Base-by-base conservation (phyloP, 225 moss, liverwort and hornwort genomes). In the Climacium dendroides region DNA sequence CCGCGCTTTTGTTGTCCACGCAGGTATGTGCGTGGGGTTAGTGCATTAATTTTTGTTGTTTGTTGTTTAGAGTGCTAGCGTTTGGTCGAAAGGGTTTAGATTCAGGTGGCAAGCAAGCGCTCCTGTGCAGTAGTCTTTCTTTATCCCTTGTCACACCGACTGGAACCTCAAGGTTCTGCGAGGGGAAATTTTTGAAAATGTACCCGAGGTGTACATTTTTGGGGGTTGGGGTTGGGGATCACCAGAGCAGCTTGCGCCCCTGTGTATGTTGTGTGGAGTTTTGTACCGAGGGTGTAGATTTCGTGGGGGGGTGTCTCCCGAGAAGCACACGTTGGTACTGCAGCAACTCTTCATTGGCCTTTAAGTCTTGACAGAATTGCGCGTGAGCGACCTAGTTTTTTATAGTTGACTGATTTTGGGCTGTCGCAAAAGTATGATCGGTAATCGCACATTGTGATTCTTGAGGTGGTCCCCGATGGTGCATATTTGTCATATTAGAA, bases 1-100 rank as follows among this genome's bases (percentile, higher is more conserved):
- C 97, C 23, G 84, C 94, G 64, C 89, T 99, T 23, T 88, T 99
- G 45, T 82, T 97, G 91, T 95, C 95, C 2, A 99, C 97, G 37
- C 98, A 99, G 96, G 98, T 96, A 71, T 29, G 89, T 15, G 37
- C 10, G 26, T 39, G 37, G 78, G 78, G 78, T 57, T 78, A n/a
- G 57, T 57, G 43, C 45, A 34, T 39, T 47, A 6, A 13, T 41
- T 48, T 54, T n/a, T 12, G 6, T 22, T 54, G 30, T 30, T 39
- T 34, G 28, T 11, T 43, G 43, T 76, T 85, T 58, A 10, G 47
- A 75, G 79, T 28, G 26, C 13, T 66, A n/a, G 82, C 54, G 66
- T 80, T 64, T 60, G 57, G 65, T 83, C 15, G 11, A 52, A 37
- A 26, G 37, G 84, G 84, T 54, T 78, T 32, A 54, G 69, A 41